Evolutionary conservation across 306 rosid genomes (phyloP).

Genomic region (Gastrolobium bilobum): DNA sequence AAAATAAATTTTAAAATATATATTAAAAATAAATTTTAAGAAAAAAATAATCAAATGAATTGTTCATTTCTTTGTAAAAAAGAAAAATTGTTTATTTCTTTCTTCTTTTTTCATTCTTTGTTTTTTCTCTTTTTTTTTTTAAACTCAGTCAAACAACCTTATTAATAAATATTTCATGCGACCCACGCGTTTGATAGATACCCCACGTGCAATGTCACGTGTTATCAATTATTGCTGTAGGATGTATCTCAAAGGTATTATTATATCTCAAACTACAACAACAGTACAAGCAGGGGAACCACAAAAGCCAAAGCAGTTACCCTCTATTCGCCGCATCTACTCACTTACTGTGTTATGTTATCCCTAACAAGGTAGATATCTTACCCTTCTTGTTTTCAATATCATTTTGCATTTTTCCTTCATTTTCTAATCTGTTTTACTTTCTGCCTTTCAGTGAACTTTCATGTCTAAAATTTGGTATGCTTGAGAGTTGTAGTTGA

Average conservation of each 20-base stretch:
- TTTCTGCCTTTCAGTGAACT: not conserved
- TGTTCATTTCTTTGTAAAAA: too few relatives aligned
- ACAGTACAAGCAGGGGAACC: not conserved
- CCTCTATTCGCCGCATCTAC: constrained; percentile 48
- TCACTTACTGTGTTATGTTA: not conserved
- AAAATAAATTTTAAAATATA: too few relatives aligned
- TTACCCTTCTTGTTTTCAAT: not conserved
- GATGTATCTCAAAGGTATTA: too few relatives aligned
- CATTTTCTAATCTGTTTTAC: constrained; percentile 27
- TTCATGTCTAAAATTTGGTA: not conserved
- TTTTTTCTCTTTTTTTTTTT: too few relatives aligned
- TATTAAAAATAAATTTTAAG: too few relatives aligned
- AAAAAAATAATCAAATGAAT: too few relatives aligned
- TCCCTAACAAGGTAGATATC: constrained; percentile 40
- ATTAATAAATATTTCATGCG: constrained; percentile 6
- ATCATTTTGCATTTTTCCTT: not conserved
- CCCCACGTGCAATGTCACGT: not conserved
- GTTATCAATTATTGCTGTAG: not conserved
- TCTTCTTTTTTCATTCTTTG: too few relatives aligned
- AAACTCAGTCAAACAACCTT: not conserved
- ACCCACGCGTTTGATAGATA: not conserved
- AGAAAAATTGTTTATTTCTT: too few relatives aligned
- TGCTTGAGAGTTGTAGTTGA: constrained; percentile 20
- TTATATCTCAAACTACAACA: not conserved
- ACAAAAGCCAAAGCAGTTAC: not conserved